A percentile compares a stretch with the other conserved stretches of the same genome.
phyloP scores from a whole-genome alignment of 495 filamentous ascomycete genomes.

The Penicillium subrubescens region DNA sequence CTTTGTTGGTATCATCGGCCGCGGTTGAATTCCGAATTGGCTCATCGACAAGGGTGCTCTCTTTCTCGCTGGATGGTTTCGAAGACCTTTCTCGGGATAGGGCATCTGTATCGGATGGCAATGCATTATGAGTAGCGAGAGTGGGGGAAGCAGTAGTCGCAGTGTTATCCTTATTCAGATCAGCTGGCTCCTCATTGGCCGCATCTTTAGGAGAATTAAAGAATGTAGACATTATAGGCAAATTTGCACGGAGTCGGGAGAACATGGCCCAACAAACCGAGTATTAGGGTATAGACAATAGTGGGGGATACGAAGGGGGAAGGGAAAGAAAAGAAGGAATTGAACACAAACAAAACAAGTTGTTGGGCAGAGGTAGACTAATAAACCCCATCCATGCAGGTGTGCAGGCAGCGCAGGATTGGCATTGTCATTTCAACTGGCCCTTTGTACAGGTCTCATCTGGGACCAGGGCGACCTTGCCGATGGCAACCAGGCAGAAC shows the following conservation, averaged over 20 bases:
- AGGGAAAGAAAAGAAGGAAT: background rate
- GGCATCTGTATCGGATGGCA: slow-evolving; percentile 9
- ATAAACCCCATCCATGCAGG: slow-evolving; percentile 1
- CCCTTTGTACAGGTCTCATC: slow-evolving; percentile 31
- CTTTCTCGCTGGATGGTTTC: slow-evolving; percentile 30
- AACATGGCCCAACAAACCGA: background rate
- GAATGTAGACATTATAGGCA: slow-evolving; percentile 20
- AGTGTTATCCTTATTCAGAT: background rate
- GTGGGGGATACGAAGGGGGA: slow-evolving; percentile 8
- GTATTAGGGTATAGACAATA: background rate
- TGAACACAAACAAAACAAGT: background rate
- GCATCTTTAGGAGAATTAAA: slow-evolving; percentile 18
- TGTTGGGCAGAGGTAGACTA: background rate
- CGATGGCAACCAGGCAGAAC: slow-evolving; percentile 5
- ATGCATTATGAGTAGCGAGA: background rate
- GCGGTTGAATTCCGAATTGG: background rate
- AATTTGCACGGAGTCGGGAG: background rate
- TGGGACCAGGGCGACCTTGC: slow-evolving; percentile 24
- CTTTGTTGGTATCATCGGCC: slow-evolving; percentile 15
- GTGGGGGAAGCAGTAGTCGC: background rate
- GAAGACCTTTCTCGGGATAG: slow-evolving; percentile 11
- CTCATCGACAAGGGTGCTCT: slow-evolving; percentile 28
- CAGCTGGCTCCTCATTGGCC: background rate
- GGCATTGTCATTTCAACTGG: slow-evolving; percentile 21
- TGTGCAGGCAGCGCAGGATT: slow-evolving; percentile 11